Base-by-base conservation (phyloP, 192 early-diverging fungal genomes). In the Backusella tarrabulga region DNA sequence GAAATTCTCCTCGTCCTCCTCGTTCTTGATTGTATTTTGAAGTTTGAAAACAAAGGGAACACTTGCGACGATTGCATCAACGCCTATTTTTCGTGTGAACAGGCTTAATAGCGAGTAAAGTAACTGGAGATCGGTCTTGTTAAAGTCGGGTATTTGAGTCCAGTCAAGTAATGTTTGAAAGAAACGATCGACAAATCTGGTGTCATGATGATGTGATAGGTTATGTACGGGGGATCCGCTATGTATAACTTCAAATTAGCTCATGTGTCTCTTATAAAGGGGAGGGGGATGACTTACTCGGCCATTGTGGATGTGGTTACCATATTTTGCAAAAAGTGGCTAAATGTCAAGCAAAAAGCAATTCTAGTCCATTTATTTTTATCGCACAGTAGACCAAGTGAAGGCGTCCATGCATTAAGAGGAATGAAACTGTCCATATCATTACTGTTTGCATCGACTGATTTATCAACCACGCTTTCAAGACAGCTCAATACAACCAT, bases 401-500 rank as follows among this genome's bases (percentile, higher is more conserved):
- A 74, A 29, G 79, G 79, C 0, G 44, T 44, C 74, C 74, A 71
- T 26, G 38, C 67, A 54, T 80, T 54, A 6, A 79, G 35, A 17
- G 74, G 44, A 0, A 80, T 63, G 8, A 14, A 63, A 29, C 56
- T 63, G 19, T 8, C 46, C 17, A 17, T 50, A 50, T 50, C 46
- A 26, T 3, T 29, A 26, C 9, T 29, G 23, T 26, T 63, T 63
- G 21, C 3, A 26, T 29, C 23, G 12, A 29, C 42, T 2, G 71
- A 32, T 19, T 44, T 44, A 5, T 26, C 6, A 32, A 72, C 15
- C 11, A 72, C 41, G 26, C 44, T 50, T 68, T 79, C 67, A 17
- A 90, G 77, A 80, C 88, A 88, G 34, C 78, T 80, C 26, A 90
- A 73, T 34, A 88, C 69, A n/a, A 82, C 74, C 38, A 74, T 32